phyloP scores from a whole-genome alignment of 2,329 filamentous ascomycete genomes.

The Cyphellophora europaea region DNA sequence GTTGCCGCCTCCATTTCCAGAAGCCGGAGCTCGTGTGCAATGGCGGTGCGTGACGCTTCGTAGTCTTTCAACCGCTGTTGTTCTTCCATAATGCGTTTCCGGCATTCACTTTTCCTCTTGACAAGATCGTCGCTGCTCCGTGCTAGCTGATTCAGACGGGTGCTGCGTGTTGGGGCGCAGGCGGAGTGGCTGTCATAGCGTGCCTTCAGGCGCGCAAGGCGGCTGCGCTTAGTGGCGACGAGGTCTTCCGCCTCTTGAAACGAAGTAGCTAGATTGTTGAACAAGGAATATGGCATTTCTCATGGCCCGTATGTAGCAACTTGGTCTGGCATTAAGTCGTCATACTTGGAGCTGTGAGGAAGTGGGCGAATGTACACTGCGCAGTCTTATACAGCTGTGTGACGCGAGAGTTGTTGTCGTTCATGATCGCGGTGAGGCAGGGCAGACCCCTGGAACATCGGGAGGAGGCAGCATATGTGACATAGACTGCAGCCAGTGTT shows the following conservation, averaged over 20 bases:
- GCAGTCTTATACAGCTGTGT: not conserved
- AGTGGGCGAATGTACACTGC: not conserved
- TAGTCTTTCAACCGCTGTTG: not conserved
- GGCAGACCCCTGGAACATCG: no score
- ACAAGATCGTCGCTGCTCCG: not conserved
- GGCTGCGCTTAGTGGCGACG: not conserved
- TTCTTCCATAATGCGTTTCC: not conserved
- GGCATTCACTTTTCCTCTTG: not conserved
- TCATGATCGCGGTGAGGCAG: no score
- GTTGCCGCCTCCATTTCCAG: not conserved
- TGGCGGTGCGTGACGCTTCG: not conserved
- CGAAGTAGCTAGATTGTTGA: not conserved
- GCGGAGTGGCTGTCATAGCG: not conserved
- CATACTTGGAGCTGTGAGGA: not conserved
- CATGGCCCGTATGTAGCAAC: not conserved
- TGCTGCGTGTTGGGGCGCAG: not conserved
- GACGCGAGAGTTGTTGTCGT: slow-evolving; percentile 6
- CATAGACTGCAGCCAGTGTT: no score
- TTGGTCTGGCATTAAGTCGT: not conserved
- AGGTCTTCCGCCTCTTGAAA: not conserved
- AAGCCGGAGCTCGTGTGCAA: not conserved
- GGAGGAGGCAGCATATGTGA: no score
- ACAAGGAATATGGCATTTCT: not conserved
- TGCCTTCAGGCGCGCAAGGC: not conserved
- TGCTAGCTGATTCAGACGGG: not conserved